Base-by-base conservation (phyloP, 768 basidiomycete species). In the Mycena latifolia region DNA sequence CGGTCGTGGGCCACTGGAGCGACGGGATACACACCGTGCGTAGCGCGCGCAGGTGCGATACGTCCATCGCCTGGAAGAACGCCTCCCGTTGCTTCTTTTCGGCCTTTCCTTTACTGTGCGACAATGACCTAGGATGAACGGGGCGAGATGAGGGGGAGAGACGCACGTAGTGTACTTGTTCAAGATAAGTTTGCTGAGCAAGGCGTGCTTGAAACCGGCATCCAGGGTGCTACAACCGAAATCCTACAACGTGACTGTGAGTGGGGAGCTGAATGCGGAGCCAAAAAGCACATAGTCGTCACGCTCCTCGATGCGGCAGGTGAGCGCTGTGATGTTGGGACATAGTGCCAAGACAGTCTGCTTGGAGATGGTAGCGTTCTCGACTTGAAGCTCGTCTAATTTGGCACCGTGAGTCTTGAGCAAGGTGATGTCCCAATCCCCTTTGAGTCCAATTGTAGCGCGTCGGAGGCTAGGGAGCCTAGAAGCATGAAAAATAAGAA, bases 301-400 rank as follows among this genome's bases (percentile, higher is more conserved):
- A 3, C 22, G 20, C 6, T n/a, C 25, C 1, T 28, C 3, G 12
- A 45, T 28, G 14, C 10, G 29, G 27, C 18, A 55, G 7, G 12
- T 28, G 41, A 56, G 55, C 20, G 41, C 45, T 11, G 55, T 56
- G 27, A 56, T 20, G 28, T 43, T 45, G 9, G 55, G 55, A n/a
- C 43, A 56, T 11, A 56, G 8, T 41, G 27, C 22, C 20, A 56
- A 31, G n/a, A 45, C 41, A 12, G 43, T 31, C 20, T 43, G 20
- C 12, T 45, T n/a, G 17, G 20, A 25, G 28, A 56, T 29, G 18
- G 43, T 45, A 20, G 39, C 20, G 8, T 20, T 12, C 20, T 25
- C 18, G 28, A 56, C 41, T 9, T 56, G 20, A 15, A 56, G 20
- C 7, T 45, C 20, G n/a, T 45, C 2, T 3, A 56, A 11, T 12